These are phyloP conservation scores for Sicyos baderoa DNA, from an alignment of 306 rosid genomes.

Conservation along the genomic window DNA sequence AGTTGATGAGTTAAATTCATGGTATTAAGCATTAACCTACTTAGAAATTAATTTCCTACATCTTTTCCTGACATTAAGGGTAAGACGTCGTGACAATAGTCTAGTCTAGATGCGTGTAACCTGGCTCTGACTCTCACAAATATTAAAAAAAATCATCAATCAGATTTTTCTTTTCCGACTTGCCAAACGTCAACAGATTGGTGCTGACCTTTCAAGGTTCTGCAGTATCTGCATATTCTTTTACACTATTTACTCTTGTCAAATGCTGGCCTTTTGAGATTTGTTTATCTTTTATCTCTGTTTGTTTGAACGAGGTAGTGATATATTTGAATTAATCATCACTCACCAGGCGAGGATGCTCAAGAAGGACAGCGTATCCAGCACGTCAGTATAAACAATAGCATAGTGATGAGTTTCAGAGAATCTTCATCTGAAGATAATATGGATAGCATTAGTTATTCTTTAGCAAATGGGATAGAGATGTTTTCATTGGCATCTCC, in stretches of 20 bases:
- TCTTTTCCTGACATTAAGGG: too few relatives aligned
- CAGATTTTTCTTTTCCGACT: neutral
- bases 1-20: too few relatives aligned
- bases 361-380: conserved; percentile 21
- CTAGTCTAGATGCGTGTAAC: too few relatives aligned
- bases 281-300: neutral
- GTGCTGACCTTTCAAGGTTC: neutral
- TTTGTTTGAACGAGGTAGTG: conserved; percentile 14
- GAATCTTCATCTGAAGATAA: conserved; percentile 19
- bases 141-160: too few relatives aligned
- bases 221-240: neutral
- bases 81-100: too few relatives aligned
- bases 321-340: conserved; percentile 23
- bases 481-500: conserved; percentile 26
- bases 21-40: too few relatives aligned
- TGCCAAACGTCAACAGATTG: neutral
- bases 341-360: conserved; percentile 50
- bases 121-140: too few relatives aligned
- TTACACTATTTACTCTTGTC: neutral
- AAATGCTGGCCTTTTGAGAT: neutral
- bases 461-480: conserved; percentile 18
- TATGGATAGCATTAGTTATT: conserved; percentile 20
- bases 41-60: too few relatives aligned
- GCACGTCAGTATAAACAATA: conserved; percentile 32
- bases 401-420: conserved; percentile 22